A percentile compares a stretch with the other conserved stretches of the same genome.
Evolutionary conservation across 768 basidiomycete species (phyloP).

Genomic region (Mycena alexandri): DNA sequence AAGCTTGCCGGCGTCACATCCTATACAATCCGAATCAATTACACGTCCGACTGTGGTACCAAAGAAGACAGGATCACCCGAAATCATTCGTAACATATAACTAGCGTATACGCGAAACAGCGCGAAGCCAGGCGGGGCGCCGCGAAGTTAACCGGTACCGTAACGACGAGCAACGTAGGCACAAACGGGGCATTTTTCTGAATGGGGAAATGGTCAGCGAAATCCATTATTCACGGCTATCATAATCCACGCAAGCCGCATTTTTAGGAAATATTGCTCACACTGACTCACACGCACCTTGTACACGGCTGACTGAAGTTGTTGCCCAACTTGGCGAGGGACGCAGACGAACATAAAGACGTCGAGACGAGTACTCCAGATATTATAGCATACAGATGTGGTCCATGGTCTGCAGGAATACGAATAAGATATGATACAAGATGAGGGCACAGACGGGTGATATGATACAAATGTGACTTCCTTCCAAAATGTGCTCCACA

Average conservation of each 20-base stretch:
- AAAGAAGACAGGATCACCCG: neutral
- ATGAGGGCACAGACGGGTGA: slow-evolving; percentile 1
- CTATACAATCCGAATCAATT: neutral
- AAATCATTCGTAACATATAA: neutral
- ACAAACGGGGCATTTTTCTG: slow-evolving; percentile 25
- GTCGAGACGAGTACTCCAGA: too few relatives aligned
- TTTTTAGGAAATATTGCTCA: too few relatives aligned
- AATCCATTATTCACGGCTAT: too few relatives aligned
- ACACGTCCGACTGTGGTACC: neutral
- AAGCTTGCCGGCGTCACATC: slow-evolving; percentile 7
- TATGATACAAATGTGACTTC: slow-evolving; percentile 26
- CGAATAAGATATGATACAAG: neutral
- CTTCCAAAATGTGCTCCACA: slow-evolving; percentile 11
- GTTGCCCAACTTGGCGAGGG: too few relatives aligned
- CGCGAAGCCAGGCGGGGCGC: too few relatives aligned
- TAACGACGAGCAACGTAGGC: neutral
- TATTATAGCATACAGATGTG: too few relatives aligned
- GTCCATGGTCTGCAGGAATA: neutral
- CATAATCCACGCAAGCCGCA: too few relatives aligned
- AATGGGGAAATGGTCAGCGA: slow-evolving; percentile 6
- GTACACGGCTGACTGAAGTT: too few relatives aligned
- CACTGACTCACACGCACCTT: too few relatives aligned
- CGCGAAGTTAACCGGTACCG: neutral
- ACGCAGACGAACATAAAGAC: too few relatives aligned
- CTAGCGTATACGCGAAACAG: neutral